Conservation (phyloP, 139 green algal genomes). For the Nannochloris sp. region DNA sequence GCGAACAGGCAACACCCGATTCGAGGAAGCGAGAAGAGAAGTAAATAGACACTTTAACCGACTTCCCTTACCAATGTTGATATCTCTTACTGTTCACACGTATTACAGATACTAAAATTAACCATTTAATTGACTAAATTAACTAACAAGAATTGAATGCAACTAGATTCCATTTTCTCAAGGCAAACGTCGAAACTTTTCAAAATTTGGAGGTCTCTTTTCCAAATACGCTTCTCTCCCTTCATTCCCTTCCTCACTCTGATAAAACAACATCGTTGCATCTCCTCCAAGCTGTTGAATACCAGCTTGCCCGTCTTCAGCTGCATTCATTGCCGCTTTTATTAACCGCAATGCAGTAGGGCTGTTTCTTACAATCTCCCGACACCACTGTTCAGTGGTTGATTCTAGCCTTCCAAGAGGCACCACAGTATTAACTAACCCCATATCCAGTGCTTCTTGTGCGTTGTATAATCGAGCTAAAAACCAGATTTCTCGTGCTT, state of each 20-base stretch:
- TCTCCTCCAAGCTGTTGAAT: constrained; percentile 89
- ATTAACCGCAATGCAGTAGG: constrained; percentile 87
- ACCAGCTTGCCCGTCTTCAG: constrained; percentile 91
- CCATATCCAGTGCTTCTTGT: constrained; percentile 83
- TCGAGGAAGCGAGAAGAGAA: too few relatives aligned
- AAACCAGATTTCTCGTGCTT: constrained; percentile 97
- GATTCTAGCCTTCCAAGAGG: constrained; percentile 79
- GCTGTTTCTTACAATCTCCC: constrained; percentile 92
- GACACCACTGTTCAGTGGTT: constrained; percentile 87
- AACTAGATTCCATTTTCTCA: constrained; percentile 60
- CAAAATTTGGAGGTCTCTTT: constrained; percentile 84
- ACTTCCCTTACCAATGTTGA: too few relatives aligned
- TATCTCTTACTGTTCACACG: too few relatives aligned
- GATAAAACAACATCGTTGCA: constrained; percentile 96
- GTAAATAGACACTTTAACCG: too few relatives aligned
- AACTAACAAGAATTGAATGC: too few relatives aligned
- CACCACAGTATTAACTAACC: constrained; percentile 95
- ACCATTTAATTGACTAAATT: too few relatives aligned
- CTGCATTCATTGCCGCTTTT: constrained; percentile 91
- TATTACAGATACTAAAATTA: too few relatives aligned
- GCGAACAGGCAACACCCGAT: neutral
- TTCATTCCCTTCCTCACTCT: constrained; percentile 88
- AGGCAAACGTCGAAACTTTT: constrained; percentile 77
- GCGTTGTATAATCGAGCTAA: constrained; percentile 85
- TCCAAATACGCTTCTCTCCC: constrained; percentile 80